phyloP scores from a whole-genome alignment of 192 early-diverging fungal species.

The Phlyctochytrium bullatum region DNA sequence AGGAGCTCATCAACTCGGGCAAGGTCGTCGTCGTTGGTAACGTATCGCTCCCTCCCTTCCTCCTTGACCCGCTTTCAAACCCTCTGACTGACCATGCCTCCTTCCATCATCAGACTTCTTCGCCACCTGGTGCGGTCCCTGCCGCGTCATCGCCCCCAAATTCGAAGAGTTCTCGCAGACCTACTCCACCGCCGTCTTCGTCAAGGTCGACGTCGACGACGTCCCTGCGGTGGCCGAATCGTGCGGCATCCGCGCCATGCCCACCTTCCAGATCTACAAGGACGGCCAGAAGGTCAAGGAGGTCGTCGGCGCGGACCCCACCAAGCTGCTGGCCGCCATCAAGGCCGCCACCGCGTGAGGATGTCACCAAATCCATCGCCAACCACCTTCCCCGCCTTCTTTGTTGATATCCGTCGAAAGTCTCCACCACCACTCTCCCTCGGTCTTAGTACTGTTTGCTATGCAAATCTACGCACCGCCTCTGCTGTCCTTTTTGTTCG shows the following conservation, averaged over 20 bases:
- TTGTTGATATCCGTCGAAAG: too few relatives aligned
- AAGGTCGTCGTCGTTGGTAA: conserved; percentile 30
- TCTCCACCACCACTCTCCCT: too few relatives aligned
- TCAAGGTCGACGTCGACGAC: conserved; percentile 60
- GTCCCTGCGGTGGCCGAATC: conserved; percentile 46
- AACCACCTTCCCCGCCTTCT: too few relatives aligned
- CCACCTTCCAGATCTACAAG: conserved; percentile 83
- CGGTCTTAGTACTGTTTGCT: too few relatives aligned
- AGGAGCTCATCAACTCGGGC: conserved; percentile 13
- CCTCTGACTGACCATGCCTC: not conserved
- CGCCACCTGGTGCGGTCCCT: conserved; percentile 50
- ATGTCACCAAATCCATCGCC: not conserved
- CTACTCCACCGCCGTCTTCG: conserved; percentile 38
- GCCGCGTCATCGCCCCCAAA: conserved; percentile 51
- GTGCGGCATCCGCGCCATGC: conserved; percentile 62
- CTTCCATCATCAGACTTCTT: conserved; percentile 18
- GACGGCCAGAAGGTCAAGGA: conserved; percentile 71
- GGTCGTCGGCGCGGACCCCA: conserved; percentile 76
- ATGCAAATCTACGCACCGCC: too few relatives aligned
- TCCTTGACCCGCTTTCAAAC: not conserved
- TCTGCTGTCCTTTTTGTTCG: too few relatives aligned
- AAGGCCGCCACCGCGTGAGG: too few relatives aligned
- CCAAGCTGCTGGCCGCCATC: conserved; percentile 54
- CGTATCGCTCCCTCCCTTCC: not conserved
- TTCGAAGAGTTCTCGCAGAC: conserved; percentile 37